Evolutionary conservation across 306 rosid species (phyloP).

Genomic region (Chamaecrista fasciculata): DNA sequence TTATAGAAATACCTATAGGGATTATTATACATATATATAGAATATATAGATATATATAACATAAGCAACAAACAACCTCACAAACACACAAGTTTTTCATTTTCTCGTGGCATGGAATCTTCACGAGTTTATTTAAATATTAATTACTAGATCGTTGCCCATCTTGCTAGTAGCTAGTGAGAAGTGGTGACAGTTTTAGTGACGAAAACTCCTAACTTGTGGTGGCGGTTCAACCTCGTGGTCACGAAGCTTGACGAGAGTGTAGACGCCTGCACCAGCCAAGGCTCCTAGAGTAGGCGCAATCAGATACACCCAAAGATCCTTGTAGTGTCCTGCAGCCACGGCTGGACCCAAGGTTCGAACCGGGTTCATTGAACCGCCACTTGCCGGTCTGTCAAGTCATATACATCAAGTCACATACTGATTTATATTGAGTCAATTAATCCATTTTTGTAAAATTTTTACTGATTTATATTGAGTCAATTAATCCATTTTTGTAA

Average conservation of each 20-base stretch:
- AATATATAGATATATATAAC: not conserved
- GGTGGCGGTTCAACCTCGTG: constrained; percentile 41
- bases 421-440: too few species aligned
- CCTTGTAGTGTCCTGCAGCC: constrained; percentile 75
- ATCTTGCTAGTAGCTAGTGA: too few species aligned
- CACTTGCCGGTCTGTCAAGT: constrained; percentile 63
- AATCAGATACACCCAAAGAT: constrained; percentile 73
- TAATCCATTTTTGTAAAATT: too few species aligned
- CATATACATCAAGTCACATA: too few species aligned
- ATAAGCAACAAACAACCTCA: not conserved
- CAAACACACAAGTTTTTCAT: not conserved
- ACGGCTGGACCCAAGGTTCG: constrained; percentile 94
- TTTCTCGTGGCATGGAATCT: not conserved
- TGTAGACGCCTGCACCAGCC: constrained; percentile 71
- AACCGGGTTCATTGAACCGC: constrained; percentile 96
- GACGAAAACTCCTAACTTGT: constrained; percentile 67
- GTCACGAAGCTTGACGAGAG: constrained; percentile 64
- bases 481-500: too few species aligned
- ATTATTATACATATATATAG: not conserved
- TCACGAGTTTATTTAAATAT: not conserved
- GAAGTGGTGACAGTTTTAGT: constrained; percentile 22
- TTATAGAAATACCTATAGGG: not conserved
- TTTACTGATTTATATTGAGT: too few species aligned
- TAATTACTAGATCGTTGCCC: too few species aligned
- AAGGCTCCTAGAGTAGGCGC: constrained; percentile 87